These are phyloP conservation scores for Ananas comosus DNA, from an alignment of 176 grass and related monocot species.

Conservation along the genomic window DNA sequence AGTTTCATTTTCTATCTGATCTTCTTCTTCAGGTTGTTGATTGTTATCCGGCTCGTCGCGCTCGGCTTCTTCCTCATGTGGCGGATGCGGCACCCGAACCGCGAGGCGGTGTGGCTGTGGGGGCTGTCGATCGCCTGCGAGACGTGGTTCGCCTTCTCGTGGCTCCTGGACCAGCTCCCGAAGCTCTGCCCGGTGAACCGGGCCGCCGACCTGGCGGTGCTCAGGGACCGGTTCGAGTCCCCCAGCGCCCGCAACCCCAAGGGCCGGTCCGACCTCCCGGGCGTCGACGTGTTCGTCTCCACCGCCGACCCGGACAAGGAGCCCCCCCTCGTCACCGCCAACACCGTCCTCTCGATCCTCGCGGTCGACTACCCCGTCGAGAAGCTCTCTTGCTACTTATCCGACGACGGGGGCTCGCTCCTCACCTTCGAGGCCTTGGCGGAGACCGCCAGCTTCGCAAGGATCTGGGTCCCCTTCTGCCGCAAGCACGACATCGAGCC, in stretches of 20 bases:
- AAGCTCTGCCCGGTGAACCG: slow-evolving; percentile 76
- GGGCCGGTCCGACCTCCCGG: slow-evolving; percentile 77
- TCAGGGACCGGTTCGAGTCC: slow-evolving; percentile 58
- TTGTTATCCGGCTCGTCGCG: slow-evolving; percentile 52
- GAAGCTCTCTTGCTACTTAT: slow-evolving; percentile 92
- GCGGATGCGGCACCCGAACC: slow-evolving; percentile 74
- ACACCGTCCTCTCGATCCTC: slow-evolving; percentile 92
- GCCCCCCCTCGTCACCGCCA: slow-evolving; percentile 78
- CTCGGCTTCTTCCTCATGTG: slow-evolving; percentile 81
- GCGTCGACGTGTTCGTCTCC: slow-evolving; percentile 81
- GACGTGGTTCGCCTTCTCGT: slow-evolving; percentile 96
- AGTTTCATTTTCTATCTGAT: background rate
- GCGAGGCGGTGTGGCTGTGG: slow-evolving; percentile 78
- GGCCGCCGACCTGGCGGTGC: slow-evolving; percentile 63
- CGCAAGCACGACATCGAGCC: slow-evolving; percentile 84
- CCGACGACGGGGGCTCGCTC: slow-evolving; percentile 77
- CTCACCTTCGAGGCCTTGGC: slow-evolving; percentile 87
- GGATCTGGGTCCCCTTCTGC: slow-evolving; percentile 78
- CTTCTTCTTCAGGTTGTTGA: slow-evolving; percentile 41
- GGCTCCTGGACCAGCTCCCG: slow-evolving; percentile 86
- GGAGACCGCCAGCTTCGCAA: slow-evolving; percentile 73
- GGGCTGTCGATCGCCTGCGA: slow-evolving; percentile 66
- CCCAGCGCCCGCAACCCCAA: slow-evolving; percentile 72
- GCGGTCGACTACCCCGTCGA: slow-evolving; percentile 84
- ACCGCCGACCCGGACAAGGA: slow-evolving; percentile 91